Evolutionary conservation across 768 basidiomycete genomes (phyloP).

Genomic region (Serpula lacrymans): DNA sequence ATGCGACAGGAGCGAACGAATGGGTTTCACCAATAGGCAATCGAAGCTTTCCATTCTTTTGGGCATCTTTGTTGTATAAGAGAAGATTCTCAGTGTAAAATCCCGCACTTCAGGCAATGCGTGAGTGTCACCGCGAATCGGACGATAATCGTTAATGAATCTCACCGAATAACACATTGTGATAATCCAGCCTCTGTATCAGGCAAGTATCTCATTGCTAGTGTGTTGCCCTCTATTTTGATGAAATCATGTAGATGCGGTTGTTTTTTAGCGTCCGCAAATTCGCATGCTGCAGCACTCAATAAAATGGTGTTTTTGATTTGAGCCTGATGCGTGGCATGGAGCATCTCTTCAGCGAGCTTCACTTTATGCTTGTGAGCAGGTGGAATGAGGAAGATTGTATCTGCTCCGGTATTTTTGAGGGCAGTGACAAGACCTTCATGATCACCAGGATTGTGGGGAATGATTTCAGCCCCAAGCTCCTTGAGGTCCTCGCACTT

Average conservation of each 20-base stretch:
- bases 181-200: conserved; percentile 23
- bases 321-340: not conserved
- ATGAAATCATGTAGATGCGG: conserved; percentile 30
- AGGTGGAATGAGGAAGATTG: conserved; percentile 6
- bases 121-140: not conserved
- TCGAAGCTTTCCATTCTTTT: conserved; percentile 20
- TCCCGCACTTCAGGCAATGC: conserved; percentile 19
- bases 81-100: conserved; percentile 29
- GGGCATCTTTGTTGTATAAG: conserved; percentile 24
- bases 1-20: conserved; percentile 26
- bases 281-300: conserved; percentile 13
- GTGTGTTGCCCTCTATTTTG: conserved; percentile 25
- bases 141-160: not conserved
- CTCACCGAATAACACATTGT: conserved; percentile 25
- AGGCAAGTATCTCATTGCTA: conserved; percentile 19
- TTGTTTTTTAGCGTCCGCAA: conserved; percentile 27
- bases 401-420: conserved; percentile 1
- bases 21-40: conserved; percentile 23
- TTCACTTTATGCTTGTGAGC: conserved; percentile 2
- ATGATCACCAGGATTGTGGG: not conserved
- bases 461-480: not conserved
- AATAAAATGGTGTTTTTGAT: conserved; percentile 6
- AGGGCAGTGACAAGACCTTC: not conserved
- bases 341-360: not conserved
- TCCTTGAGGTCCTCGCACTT: not conserved